phyloP scores from a whole-genome alignment of 148 eudicot species.

The Diospyros kaki region DNA sequence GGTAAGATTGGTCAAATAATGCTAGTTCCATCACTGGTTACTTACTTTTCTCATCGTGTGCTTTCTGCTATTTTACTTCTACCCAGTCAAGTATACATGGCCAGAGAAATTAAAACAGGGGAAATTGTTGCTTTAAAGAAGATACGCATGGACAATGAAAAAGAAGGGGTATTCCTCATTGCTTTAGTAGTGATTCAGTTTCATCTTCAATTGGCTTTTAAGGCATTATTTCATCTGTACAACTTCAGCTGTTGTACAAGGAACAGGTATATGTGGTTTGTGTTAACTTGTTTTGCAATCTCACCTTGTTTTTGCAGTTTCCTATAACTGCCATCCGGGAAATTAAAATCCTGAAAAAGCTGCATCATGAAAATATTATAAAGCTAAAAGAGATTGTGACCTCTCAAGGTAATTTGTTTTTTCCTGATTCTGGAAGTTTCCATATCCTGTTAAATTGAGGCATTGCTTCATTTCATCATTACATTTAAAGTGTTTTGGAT shows the following conservation, averaged over 20 bases:
- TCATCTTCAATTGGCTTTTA: not conserved
- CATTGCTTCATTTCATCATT: conserved; percentile 3
- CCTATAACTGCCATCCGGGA: conserved; percentile 55
- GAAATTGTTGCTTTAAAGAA: conserved; percentile 77
- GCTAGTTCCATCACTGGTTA: not conserved
- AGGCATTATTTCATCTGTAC: not conserved
- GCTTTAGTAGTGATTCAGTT: conserved; percentile 5
- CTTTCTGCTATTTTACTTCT: not conserved
- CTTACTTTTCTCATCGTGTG: not conserved
- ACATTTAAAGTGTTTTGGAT: not conserved
- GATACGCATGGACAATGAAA: conserved; percentile 73
- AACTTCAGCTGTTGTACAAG: not conserved
- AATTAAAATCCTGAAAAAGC: conserved; percentile 39
- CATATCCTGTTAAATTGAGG: not conserved
- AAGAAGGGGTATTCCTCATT: conserved; percentile 72
- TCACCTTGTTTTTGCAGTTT: conserved; percentile 35
- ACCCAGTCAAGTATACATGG: conserved; percentile 85
- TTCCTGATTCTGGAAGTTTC: not conserved
- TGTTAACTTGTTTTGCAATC: conserved; percentile 5
- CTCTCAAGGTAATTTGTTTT: conserved; percentile 40
- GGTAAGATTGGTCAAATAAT: not conserved
- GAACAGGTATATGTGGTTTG: not conserved
- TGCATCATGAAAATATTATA: conserved; percentile 46
- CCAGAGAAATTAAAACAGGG: conserved; percentile 66
- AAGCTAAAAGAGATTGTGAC: conserved; percentile 51